phyloP scores from a whole-genome alignment of 169 alveolate species.

The Plasmodium malariae region DNA sequence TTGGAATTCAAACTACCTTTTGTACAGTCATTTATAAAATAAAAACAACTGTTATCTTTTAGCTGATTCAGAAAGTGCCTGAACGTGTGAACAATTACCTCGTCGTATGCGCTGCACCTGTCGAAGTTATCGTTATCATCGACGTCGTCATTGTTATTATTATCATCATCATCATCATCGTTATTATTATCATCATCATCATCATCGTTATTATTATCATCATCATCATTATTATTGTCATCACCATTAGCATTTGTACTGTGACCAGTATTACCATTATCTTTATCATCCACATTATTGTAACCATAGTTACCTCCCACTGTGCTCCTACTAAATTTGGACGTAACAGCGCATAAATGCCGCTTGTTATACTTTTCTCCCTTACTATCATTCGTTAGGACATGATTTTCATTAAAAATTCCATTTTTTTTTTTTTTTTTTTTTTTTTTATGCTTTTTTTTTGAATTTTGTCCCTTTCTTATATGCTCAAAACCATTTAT shows the following conservation, averaged over 20 bases:
- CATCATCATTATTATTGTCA: no score
- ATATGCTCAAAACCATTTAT: not conserved
- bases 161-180: no score
- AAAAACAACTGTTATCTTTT: conserved; percentile 51
- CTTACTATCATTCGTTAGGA: not conserved
- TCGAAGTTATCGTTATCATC: not conserved
- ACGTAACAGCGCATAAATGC: no score
- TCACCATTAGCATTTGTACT: no score
- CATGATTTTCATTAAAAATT: not conserved
- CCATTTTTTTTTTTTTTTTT: not conserved
- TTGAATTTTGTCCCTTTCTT: not conserved
- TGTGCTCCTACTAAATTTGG: no score
- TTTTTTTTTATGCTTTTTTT: not conserved
- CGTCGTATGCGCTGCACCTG: conserved; percentile 9
- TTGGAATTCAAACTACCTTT: not conserved
- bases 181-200: not conserved
- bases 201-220: not conserved
- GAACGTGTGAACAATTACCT: conserved; percentile 6
- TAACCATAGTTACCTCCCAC: no score
- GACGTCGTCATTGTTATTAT: not conserved
- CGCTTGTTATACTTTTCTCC: no score
- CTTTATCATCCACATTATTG: no score
- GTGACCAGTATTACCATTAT: no score
- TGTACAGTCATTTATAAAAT: conserved; percentile 24
- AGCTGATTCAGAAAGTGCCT: not conserved